Conservation (phyloP, 2,329 filamentous ascomycete genomes). For the Arachnomyces sp. region DNA sequence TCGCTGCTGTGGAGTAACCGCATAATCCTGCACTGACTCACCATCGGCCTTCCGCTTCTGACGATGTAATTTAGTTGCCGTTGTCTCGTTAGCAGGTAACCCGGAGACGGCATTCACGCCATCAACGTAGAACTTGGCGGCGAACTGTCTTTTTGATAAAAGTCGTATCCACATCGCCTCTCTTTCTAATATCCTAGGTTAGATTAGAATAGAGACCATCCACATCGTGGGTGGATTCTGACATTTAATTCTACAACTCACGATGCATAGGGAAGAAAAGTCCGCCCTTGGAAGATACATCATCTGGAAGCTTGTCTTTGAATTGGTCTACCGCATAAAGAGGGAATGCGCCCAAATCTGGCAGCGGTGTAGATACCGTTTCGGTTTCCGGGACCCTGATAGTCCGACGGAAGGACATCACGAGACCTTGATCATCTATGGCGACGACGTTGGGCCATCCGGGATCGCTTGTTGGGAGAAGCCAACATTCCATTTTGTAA, state of each 20-base stretch:
- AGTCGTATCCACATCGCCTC: conserved; percentile 41
- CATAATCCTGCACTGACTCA: conserved; percentile 35
- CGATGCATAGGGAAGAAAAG: conserved; percentile 42
- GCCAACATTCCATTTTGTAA: too few relatives aligned
- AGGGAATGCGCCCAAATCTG: conserved; percentile 31
- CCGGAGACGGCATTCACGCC: conserved; percentile 39
- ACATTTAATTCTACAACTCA: conserved; percentile 4
- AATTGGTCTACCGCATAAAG: conserved; percentile 31
- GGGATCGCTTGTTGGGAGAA: too few relatives aligned
- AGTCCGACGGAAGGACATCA: conserved; percentile 35
- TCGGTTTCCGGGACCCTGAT: conserved; percentile 38
- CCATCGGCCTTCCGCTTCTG: conserved; percentile 8
- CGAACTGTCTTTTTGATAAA: conserved; percentile 18
- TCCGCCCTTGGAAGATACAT: conserved; percentile 36
- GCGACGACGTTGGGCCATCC: neutral
- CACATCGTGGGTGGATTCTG: neutral
- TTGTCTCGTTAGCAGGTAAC: conserved; percentile 19
- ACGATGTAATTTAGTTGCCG: conserved; percentile 14
- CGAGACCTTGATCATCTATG: conserved; percentile 12
- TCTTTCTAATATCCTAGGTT: conserved; percentile 17
- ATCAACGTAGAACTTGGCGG: conserved; percentile 35
- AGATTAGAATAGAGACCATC: too few relatives aligned
- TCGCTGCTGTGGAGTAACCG: conserved; percentile 32
- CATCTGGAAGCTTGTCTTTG: conserved; percentile 22
- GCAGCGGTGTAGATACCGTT: conserved; percentile 25